Percentiles rank a stretch among this genome's conserved stretches.
Conservation (phyloP, 352 stramenopile genomes). For the Blastocystis sp. region DNA sequence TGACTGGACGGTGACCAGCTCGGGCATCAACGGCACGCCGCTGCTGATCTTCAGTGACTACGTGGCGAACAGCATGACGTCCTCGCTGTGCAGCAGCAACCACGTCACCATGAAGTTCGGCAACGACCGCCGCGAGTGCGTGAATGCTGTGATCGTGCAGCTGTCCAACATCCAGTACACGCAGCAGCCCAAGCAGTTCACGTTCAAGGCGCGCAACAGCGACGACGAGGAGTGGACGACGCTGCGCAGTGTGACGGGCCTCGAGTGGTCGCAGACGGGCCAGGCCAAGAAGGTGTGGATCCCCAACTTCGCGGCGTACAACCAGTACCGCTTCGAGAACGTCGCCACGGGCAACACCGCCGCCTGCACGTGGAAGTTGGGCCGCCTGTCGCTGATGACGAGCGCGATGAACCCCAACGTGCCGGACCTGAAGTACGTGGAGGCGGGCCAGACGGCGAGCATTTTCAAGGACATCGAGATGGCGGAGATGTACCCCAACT, state of each 20-base stretch:
- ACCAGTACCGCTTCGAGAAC: conserved; percentile 8
- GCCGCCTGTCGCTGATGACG: background rate
- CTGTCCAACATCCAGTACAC: no score
- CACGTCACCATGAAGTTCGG: no score
- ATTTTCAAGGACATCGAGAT: background rate
- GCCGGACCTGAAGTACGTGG: no score
- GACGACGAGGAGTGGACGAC: background rate
- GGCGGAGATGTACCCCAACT: background rate
- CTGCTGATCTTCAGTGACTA: no score
- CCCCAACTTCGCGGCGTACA: background rate
- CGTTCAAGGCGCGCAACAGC: background rate
- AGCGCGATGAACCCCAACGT: no score
- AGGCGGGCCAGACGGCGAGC: background rate
- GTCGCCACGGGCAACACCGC: background rate
- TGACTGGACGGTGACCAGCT: background rate
- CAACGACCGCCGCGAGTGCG: no score
- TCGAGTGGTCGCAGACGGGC: background rate
- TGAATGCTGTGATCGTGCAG: no score
- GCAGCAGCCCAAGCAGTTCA: background rate
- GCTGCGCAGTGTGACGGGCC: background rate
- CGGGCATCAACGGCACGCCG: no score
- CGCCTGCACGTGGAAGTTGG: background rate
- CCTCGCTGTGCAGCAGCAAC: background rate
- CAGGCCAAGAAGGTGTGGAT: background rate
- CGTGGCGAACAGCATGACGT: no score